Conservation (phyloP, 106 monocot genomes). For the Ottelia alismoides region DNA sequence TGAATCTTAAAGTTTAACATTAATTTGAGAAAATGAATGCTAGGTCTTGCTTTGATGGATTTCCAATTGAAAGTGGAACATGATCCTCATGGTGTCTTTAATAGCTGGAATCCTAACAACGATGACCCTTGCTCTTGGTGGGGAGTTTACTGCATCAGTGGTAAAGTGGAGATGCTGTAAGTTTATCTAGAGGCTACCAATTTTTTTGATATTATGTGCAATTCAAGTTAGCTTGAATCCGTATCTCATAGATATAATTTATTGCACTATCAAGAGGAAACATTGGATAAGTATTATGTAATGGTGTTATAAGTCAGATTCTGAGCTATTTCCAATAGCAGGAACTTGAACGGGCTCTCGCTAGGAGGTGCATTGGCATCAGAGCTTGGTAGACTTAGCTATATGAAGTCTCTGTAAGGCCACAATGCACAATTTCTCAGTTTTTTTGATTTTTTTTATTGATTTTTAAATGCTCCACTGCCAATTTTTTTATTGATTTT, state of each 20-base stretch:
- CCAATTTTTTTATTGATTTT: too few relatives aligned
- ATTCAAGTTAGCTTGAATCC: not conserved
- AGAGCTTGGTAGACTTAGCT: constrained; percentile 50
- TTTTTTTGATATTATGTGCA: not conserved
- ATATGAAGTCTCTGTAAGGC: constrained; percentile 56
- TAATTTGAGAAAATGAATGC: not conserved
- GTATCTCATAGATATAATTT: not conserved
- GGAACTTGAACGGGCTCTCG: constrained; percentile 38
- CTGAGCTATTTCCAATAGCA: constrained; percentile 10
- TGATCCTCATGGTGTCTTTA: constrained; percentile 39
- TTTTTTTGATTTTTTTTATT: too few relatives aligned
- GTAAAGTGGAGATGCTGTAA: constrained; percentile 71
- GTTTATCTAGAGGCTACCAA: constrained; percentile 7
- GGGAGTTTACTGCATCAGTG: constrained; percentile 50
- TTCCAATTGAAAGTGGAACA: constrained; percentile 46
- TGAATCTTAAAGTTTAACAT: not conserved
- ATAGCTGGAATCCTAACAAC: constrained; percentile 40
- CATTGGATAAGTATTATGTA: not conserved
- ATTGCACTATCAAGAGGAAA: not conserved
- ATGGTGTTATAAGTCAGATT: not conserved
- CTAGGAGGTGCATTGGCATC: constrained; percentile 47
- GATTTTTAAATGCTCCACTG: too few relatives aligned
- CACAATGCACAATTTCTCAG: too few relatives aligned
- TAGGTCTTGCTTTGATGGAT: constrained; percentile 54
- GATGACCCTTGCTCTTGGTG: constrained; percentile 46